phyloP scores from a whole-genome alignment of 164 flowering plant species.

The Nelumbo lutea region DNA sequence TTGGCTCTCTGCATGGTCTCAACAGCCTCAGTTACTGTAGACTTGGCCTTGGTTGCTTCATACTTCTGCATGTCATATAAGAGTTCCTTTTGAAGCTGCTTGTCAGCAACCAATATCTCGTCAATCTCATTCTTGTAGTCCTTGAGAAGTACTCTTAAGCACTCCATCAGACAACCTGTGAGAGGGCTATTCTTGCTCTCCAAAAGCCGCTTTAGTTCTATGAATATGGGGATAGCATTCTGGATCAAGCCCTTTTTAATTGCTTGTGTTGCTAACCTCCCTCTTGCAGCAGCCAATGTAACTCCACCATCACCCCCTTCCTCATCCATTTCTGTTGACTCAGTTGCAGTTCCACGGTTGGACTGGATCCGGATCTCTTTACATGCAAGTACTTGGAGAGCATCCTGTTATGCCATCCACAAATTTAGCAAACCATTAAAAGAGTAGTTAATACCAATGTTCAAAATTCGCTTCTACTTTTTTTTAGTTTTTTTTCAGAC shows the following conservation, averaged over 20 bases:
- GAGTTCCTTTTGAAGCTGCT: constrained; percentile 92
- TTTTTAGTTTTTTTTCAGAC: too few relatives aligned
- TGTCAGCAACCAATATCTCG: constrained; percentile 82
- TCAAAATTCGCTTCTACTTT: too few relatives aligned
- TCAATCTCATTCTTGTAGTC: constrained; percentile 95
- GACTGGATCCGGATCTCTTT: constrained; percentile 77
- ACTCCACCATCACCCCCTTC: constrained; percentile 46
- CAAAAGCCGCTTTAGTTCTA: constrained; percentile 77
- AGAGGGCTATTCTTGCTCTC: constrained; percentile 93
- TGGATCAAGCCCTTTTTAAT: constrained; percentile 80
- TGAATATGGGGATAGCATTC: constrained; percentile 88
- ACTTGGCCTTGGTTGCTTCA: constrained; percentile 57
- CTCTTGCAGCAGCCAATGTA: constrained; percentile 45
- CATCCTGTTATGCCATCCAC: constrained; percentile 46
- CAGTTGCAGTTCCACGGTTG: constrained; percentile 54
- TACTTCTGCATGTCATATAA: constrained; percentile 88
- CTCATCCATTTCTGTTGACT: constrained; percentile 57
- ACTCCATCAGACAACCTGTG: constrained; percentile 92
- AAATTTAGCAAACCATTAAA: too few relatives aligned
- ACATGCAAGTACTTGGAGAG: constrained; percentile 74
- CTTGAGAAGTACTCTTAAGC: constrained; percentile 79
- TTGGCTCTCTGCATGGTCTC: constrained; percentile 33
- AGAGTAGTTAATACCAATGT: too few relatives aligned
- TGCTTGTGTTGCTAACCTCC: constrained; percentile 74
- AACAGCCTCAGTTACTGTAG: constrained; percentile 46